Conservation (phyloP, 2,329 filamentous ascomycete genomes). For the Harringtonia aguacate region DNA sequence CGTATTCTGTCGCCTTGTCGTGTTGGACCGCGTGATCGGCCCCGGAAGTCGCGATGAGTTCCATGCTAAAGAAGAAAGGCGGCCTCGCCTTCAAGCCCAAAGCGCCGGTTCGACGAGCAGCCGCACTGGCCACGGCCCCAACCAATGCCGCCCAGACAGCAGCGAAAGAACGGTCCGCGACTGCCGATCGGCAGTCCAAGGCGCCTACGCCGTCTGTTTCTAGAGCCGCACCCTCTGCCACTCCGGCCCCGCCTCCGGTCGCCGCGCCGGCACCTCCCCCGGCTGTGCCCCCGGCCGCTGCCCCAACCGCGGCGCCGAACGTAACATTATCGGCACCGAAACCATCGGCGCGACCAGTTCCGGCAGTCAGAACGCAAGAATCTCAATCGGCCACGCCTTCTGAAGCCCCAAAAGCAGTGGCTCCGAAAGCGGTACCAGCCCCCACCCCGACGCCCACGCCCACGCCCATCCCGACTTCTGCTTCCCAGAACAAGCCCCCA, state of each 20-base stretch:
- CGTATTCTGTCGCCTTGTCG: too few species aligned
- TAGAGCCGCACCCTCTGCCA: background rate
- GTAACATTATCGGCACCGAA: background rate
- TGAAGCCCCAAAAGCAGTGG: background rate
- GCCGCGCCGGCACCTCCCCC: too few species aligned
- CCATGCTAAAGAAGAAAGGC: slow-evolving; percentile 56
- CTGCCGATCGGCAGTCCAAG: background rate
- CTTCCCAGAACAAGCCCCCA: background rate
- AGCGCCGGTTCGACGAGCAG: slow-evolving; percentile 43
- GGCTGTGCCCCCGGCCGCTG: too few species aligned
- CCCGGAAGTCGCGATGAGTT: slow-evolving; percentile 10
- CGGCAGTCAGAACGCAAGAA: background rate
- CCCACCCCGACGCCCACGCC: background rate
- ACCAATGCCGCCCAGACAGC: background rate
- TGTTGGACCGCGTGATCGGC: too few species aligned
- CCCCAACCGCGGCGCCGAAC: too few species aligned
- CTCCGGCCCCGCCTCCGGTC: background rate
- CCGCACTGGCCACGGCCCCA: slow-evolving; percentile 21
- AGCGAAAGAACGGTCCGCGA: background rate
- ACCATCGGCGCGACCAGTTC: background rate
- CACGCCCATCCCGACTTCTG: background rate
- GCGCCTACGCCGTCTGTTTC: background rate
- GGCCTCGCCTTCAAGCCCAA: slow-evolving; percentile 60
- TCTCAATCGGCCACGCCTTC: background rate
- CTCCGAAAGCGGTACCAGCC: too few species aligned